phyloP scores from a whole-genome alignment of 1,139 yeast species.

The Suhomyces atakaporum region DNA sequence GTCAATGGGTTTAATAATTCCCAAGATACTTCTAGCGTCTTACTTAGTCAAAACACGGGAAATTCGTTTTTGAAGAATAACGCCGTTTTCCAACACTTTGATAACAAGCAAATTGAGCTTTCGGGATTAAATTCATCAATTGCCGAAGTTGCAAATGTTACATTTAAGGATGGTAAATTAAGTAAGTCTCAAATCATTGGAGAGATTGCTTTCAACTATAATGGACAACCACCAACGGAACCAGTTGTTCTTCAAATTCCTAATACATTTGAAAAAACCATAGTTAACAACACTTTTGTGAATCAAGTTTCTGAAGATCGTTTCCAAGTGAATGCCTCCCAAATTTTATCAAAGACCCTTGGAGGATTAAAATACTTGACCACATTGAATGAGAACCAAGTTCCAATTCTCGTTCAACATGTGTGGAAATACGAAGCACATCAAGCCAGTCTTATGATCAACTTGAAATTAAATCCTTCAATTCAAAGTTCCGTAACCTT shows the following conservation, averaged over 20 bases:
- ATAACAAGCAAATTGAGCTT: slow-evolving; percentile 33
- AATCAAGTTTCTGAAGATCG: slow-evolving; percentile 31
- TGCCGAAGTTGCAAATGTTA: slow-evolving; percentile 80
- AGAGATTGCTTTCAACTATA: slow-evolving; percentile 75
- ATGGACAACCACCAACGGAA: slow-evolving; percentile 15
- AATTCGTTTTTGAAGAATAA: slow-evolving; percentile 25
- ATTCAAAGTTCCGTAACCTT: slow-evolving; percentile 39
- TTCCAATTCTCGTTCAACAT: slow-evolving; percentile 77
- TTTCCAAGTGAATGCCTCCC: slow-evolving; percentile 36
- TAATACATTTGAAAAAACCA: slow-evolving; percentile 33
- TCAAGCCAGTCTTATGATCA: slow-evolving; percentile 83
- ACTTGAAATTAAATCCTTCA: slow-evolving; percentile 58
- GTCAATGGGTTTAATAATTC: slow-evolving; percentile 10
- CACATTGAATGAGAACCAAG: slow-evolving; percentile 39
- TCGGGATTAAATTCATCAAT: slow-evolving; percentile 73
- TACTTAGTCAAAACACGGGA: slow-evolving; percentile 30
- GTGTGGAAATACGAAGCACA: slow-evolving; percentile 86
- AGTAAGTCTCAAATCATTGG: slow-evolving; percentile 66
- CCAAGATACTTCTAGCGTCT: slow-evolving; percentile 12
- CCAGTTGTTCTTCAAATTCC: slow-evolving; percentile 35
- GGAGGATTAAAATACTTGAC: slow-evolving; percentile 74
- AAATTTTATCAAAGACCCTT: slow-evolving; percentile 56
- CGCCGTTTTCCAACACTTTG: slow-evolving; percentile 49
- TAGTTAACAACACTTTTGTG: slow-evolving; percentile 48
- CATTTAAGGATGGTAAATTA: slow-evolving; percentile 65